Evolutionary conservation across 2,329 filamentous ascomycete genomes (phyloP).

Genomic region (Diaporthe ilicicola): DNA sequence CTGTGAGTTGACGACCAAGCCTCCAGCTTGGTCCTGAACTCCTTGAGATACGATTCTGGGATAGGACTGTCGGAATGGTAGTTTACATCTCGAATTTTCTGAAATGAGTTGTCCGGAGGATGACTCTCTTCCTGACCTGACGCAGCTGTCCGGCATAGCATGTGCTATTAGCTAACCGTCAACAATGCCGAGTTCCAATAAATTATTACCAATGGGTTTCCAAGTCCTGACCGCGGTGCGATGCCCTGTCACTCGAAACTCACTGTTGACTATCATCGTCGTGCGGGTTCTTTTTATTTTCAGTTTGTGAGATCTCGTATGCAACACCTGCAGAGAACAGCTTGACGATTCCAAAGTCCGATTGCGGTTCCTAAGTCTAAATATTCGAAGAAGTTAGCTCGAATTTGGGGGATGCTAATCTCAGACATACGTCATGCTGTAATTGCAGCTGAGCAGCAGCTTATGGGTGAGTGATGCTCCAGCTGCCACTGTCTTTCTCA

Average conservation of each 20-base stretch:
- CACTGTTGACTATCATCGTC: too few species aligned
- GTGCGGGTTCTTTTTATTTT: too few species aligned
- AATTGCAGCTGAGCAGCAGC: constrained; percentile 29
- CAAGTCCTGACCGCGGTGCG: too few species aligned
- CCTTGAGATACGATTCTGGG: neutral
- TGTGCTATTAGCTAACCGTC: neutral
- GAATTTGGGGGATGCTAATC: constrained; percentile 2
- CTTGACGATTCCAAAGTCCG: neutral
- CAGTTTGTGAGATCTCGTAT: neutral
- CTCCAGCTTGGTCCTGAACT: neutral
- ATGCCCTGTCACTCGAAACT: too few species aligned
- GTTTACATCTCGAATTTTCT: too few species aligned
- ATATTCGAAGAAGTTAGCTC: neutral
- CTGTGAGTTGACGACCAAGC: neutral
- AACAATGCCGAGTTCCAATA: neutral
- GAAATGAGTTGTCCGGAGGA: neutral
- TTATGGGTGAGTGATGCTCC: constrained; percentile 6
- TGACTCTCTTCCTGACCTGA: neutral
- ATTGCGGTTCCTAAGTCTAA: neutral
- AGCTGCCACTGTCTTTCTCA: too few species aligned
- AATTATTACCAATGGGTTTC: too few species aligned
- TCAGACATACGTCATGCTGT: constrained; percentile 38
- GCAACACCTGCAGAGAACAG: neutral
- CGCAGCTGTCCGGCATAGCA: neutral
- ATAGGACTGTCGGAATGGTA: neutral